Conservation (phyloP, 345 rosid species). For the Raphanus raphanistrum region DNA sequence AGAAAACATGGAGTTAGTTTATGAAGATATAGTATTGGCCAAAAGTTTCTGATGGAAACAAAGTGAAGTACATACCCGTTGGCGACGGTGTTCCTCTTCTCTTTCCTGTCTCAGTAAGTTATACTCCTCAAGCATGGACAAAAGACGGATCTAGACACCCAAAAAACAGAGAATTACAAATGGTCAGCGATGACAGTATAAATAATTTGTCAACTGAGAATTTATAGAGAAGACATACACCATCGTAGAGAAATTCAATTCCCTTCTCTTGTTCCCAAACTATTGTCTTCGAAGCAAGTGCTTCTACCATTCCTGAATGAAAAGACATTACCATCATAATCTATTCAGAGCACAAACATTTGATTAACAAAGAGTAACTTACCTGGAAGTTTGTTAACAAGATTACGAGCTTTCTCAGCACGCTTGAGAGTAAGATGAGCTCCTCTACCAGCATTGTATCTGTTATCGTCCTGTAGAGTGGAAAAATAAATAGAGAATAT, state of each 20-base stretch:
- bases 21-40: neutral
- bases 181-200: neutral
- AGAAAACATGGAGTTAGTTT: conserved; percentile 5
- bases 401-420: conserved; percentile 96
- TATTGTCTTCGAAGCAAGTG: conserved; percentile 75
- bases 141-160: conserved; percentile 67
- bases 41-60: neutral
- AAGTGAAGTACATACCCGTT: conserved; percentile 53
- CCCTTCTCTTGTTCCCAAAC: conserved; percentile 93
- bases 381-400: conserved; percentile 96
- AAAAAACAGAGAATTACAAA: neutral
- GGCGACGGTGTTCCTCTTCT: conserved; percentile 89
- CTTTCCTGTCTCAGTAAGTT: conserved; percentile 74
- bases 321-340: conserved; percentile 11
- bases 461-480: conserved; percentile 75
- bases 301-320: conserved; percentile 80
- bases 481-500: conserved; percentile 24
- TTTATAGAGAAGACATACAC: conserved; percentile 52
- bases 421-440: conserved; percentile 96
- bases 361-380: conserved; percentile 13
- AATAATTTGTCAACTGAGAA: neutral
- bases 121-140: conserved; percentile 90
- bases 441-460: conserved; percentile 97
- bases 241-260: conserved; percentile 79
- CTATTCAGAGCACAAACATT: conserved; percentile 3